Percentiles rank a stretch among this genome's conserved stretches.
Conservation (phyloP, 768 basidiomycete genomes). For the Mycena filopes region DNA sequence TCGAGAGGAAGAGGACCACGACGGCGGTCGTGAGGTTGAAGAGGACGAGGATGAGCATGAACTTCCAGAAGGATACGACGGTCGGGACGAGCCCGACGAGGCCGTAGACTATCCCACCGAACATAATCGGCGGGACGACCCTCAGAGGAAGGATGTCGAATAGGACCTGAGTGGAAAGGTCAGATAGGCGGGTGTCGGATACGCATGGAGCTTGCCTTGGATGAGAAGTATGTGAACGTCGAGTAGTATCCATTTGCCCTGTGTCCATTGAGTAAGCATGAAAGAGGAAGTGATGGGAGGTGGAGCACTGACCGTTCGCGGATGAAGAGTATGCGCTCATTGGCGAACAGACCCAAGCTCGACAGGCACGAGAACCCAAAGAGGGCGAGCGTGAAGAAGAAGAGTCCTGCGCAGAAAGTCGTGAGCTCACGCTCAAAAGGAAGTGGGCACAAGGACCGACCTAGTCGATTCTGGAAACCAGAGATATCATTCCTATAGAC, state of each 20-base stretch:
- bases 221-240: constrained; percentile 94
- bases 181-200: neutral
- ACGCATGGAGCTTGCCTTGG: constrained; percentile 67
- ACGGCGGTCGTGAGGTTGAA: constrained; percentile 98
- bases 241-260: constrained; percentile 99
- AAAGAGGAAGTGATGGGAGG: neutral
- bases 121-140: constrained; percentile 93
- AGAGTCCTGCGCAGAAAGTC: constrained; percentile 68
- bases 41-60: constrained; percentile 93
- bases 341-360: constrained; percentile 92
- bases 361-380: constrained; percentile 98
- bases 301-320: constrained; percentile 80
- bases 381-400: constrained; percentile 96
- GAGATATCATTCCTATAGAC: constrained; percentile 83
- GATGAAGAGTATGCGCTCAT: constrained; percentile 96
- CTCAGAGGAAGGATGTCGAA: constrained; percentile 97
- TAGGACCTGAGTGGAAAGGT: constrained; percentile 66
- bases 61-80: constrained; percentile 95
- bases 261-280: constrained; percentile 14
- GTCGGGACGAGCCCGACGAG: constrained; percentile 95
- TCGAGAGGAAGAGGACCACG: constrained; percentile 90
- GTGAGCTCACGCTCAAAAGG: neutral
- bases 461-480: constrained; percentile 95
- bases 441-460: constrained; percentile 50
- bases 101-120: constrained; percentile 95